Evolutionary conservation across 2,329 filamentous ascomycete genomes (phyloP).

Genomic region (Elsinoe necatrix): DNA sequence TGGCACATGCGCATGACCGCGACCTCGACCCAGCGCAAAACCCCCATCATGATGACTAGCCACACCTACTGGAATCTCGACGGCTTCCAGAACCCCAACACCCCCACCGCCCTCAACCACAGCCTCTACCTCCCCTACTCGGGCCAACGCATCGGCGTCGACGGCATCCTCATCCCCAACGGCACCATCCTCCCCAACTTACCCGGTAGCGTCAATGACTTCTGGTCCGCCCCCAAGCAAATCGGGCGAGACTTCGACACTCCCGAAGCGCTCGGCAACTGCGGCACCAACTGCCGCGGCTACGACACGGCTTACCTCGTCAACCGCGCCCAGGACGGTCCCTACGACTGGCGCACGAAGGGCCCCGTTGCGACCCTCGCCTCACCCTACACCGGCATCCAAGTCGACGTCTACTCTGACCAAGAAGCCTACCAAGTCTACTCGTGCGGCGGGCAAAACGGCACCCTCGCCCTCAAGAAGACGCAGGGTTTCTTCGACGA

Average conservation of each 20-base stretch:
- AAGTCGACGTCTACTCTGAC: conserved; percentile 70
- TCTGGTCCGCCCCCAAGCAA: conserved; percentile 74
- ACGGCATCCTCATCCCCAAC: conserved; percentile 44
- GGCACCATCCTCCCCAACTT: conserved; percentile 60
- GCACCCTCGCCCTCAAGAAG: conserved; percentile 57
- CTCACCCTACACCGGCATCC: conserved; percentile 72
- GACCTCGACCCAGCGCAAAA: conserved; percentile 62
- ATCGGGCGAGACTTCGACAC: conserved; percentile 61
- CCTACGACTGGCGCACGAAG: conserved; percentile 55
- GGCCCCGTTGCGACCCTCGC: conserved; percentile 57
- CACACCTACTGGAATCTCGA: conserved; percentile 79
- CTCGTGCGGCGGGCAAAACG: conserved; percentile 69
- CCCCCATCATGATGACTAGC: conserved; percentile 72
- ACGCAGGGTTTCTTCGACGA: conserved; percentile 57
- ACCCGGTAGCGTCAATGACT: conserved; percentile 63
- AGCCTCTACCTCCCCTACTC: conserved; percentile 65
- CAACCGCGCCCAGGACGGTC: conserved; percentile 50
- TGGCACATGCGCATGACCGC: conserved; percentile 70
- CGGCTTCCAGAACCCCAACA: conserved; percentile 66
- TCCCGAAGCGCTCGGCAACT: conserved; percentile 60
- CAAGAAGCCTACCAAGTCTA: conserved; percentile 87
- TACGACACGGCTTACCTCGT: conserved; percentile 72
- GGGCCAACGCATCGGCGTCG: conserved; percentile 58
- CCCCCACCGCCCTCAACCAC: conserved; percentile 58
- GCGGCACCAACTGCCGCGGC: conserved; percentile 72